Evolutionary conservation across 306 rosid species (phyloP).

Genomic region (Carpinus viminea): DNA sequence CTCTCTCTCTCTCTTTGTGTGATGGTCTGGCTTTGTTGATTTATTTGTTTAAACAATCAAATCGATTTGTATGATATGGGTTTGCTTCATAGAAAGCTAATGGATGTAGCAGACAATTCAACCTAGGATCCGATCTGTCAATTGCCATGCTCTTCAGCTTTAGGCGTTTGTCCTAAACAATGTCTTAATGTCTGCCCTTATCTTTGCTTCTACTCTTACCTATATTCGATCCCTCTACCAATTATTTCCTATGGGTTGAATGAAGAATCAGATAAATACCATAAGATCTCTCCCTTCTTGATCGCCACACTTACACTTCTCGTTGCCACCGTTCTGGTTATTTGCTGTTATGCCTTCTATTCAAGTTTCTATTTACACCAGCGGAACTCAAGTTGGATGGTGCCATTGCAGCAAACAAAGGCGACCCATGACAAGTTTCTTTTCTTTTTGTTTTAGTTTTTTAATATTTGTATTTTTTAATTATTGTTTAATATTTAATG

Average conservation of each 20-base stretch:
- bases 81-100: slow-evolving; percentile 29
- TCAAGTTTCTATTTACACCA: slow-evolving; percentile 18
- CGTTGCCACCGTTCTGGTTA: slow-evolving; percentile 33
- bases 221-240: background rate
- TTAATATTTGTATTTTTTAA: too few relatives aligned
- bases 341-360: slow-evolving; percentile 40
- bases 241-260: background rate
- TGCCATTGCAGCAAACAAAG: slow-evolving; percentile 8
- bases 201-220: background rate
- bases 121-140: background rate
- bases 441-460: too few relatives aligned
- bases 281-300: slow-evolving; percentile 13
- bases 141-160: background rate
- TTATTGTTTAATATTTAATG: too few relatives aligned
- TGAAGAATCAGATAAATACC: background rate
- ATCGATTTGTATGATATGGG: slow-evolving; percentile 32
- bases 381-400: background rate
- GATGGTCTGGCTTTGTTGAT: slow-evolving; percentile 10
- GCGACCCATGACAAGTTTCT: slow-evolving; percentile 33
- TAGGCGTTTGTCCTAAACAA: background rate
- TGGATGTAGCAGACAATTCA: accelerated
- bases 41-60: background rate
- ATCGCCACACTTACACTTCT: slow-evolving; percentile 27
- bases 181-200: slow-evolving; percentile 6
- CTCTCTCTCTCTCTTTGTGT: slow-evolving; percentile 14